phyloP scores from a whole-genome alignment of 2,329 filamentous ascomycete genomes.

The Paracamarosporium sp. region DNA sequence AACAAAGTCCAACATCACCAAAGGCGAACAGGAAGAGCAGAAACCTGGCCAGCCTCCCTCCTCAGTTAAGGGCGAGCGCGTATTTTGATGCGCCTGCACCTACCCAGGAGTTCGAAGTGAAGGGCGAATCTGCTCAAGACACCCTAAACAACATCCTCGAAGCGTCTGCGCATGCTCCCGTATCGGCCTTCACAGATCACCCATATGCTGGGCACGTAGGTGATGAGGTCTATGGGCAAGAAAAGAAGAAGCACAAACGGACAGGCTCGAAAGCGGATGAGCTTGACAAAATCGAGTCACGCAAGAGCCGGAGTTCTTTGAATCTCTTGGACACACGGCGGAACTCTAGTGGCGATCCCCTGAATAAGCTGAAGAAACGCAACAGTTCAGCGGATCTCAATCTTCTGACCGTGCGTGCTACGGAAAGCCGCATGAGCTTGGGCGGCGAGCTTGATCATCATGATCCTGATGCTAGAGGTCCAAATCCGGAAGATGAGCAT shows the following conservation, averaged over 20 bases:
- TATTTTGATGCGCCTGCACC: constrained; percentile 80
- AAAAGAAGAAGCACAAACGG: constrained; percentile 37
- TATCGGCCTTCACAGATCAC: constrained; percentile 91
- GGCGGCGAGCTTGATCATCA: constrained; percentile 38
- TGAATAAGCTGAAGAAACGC: constrained; percentile 51
- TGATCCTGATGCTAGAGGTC: constrained; percentile 39
- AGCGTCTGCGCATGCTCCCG: constrained; percentile 85
- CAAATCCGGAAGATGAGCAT: constrained; percentile 23
- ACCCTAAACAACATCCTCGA: constrained; percentile 92
- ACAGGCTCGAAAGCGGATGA: constrained; percentile 50
- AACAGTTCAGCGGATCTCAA: constrained; percentile 49
- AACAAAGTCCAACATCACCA: constrained; percentile 21
- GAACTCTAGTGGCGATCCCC: constrained; percentile 41
- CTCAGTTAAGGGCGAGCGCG: constrained; percentile 86
- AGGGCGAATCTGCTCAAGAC: constrained; percentile 81
- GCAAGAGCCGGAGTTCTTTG: constrained; percentile 46
- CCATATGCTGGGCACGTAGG: constrained; percentile 79
- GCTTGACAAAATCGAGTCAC: constrained; percentile 27
- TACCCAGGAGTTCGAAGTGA: constrained; percentile 62
- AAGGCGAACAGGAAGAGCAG: constrained; percentile 39
- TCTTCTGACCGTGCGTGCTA: constrained; percentile 38
- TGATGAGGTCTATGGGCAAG: constrained; percentile 72
- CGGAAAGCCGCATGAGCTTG: constrained; percentile 46
- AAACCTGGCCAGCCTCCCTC: constrained; percentile 68
- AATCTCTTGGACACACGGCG: constrained; percentile 46